Percentiles rank a stretch among this genome's conserved stretches.
Evolutionary conservation across 306 rosid species (phyloP).

Genomic region (Glycine tomentella): DNA sequence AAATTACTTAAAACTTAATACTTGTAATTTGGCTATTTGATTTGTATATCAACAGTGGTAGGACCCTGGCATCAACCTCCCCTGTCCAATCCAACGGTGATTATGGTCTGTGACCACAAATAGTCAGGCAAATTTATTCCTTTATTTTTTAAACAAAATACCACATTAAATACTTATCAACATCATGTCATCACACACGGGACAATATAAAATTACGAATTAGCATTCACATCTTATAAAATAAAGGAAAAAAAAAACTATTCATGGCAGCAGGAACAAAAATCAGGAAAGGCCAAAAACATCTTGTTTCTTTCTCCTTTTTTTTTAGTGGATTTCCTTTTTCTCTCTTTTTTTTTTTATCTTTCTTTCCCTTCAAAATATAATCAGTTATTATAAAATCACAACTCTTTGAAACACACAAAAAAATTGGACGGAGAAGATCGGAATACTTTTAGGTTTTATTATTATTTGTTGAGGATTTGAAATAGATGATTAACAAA

Average conservation of each 20-base stretch:
- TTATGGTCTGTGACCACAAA: slow-evolving; percentile 34
- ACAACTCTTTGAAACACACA: not conserved
- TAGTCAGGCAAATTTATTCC: slow-evolving; percentile 27
- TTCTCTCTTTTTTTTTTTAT: slow-evolving; percentile 30
- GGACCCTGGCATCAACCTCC: slow-evolving; percentile 24
- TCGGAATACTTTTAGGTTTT: slow-evolving; percentile 38
- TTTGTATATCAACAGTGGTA: slow-evolving; percentile 32
- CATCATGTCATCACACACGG: slow-evolving; percentile 64
- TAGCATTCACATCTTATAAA: slow-evolving; percentile 13
- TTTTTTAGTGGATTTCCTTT: not conserved
- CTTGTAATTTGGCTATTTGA: slow-evolving; percentile 1
- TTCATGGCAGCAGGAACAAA: not conserved
- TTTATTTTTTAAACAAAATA: slow-evolving; percentile 6
- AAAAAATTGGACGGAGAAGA: slow-evolving; percentile 48
- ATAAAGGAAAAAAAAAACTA: slow-evolving; percentile 27
- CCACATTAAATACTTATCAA: slow-evolving; percentile 58
- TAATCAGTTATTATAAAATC: slow-evolving; percentile 16
- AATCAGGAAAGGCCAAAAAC: slow-evolving; percentile 54
- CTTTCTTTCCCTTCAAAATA: not conserved
- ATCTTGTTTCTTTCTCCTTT: slow-evolving; percentile 54
- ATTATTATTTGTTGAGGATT: slow-evolving; percentile 48
- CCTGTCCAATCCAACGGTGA: slow-evolving; percentile 55
- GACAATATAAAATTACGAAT: slow-evolving; percentile 48
- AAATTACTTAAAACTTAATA: slow-evolving; percentile 15
- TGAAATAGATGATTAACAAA: slow-evolving; percentile 47